These are phyloP conservation scores for Ceratobasidium sp. DNA, from an alignment of 1,284 basidiomycete species.

Conservation along the genomic window DNA sequence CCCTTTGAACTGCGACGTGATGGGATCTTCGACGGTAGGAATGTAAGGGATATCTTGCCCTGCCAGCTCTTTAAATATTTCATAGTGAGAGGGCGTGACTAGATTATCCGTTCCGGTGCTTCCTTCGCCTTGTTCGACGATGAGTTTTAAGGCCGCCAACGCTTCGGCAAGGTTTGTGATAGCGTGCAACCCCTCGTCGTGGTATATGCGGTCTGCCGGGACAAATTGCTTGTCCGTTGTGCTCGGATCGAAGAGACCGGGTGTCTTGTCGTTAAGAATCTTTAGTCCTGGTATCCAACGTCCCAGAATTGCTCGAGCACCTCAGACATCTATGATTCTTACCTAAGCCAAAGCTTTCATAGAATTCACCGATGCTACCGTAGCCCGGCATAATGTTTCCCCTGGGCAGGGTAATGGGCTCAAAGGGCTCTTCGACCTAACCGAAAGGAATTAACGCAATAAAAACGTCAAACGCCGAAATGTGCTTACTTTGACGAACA, in stretches of 20 bases:
- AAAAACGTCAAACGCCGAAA: too few species aligned
- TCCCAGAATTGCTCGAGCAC: too few species aligned
- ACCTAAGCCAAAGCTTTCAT: too few species aligned
- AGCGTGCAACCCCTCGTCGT: conserved; percentile 14
- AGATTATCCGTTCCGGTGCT: not conserved
- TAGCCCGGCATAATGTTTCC: too few species aligned
- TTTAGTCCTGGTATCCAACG: too few species aligned
- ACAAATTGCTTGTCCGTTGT: conserved; percentile 7
- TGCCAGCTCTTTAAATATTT: conserved; percentile 15
- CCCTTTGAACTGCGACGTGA: not conserved
- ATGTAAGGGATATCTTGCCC: not conserved
- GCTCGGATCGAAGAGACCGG: not conserved
- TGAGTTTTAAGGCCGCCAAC: conserved; percentile 9
- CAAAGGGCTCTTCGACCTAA: too few species aligned
- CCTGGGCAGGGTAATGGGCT: too few species aligned
- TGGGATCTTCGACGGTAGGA: conserved; percentile 2
- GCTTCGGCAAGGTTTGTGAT: conserved; percentile 16
- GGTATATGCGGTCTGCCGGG: not conserved
- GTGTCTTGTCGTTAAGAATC: too few species aligned
- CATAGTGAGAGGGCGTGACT: conserved; percentile 1
- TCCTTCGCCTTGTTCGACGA: conserved; percentile 37
- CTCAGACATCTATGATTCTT: too few species aligned
- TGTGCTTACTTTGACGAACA: too few species aligned
- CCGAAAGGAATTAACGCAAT: too few species aligned
- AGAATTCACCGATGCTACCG: too few species aligned